These are phyloP conservation scores for Eutypa lata DNA, from an alignment of 2,329 filamentous ascomycete genomes.

Conservation along the genomic window DNA sequence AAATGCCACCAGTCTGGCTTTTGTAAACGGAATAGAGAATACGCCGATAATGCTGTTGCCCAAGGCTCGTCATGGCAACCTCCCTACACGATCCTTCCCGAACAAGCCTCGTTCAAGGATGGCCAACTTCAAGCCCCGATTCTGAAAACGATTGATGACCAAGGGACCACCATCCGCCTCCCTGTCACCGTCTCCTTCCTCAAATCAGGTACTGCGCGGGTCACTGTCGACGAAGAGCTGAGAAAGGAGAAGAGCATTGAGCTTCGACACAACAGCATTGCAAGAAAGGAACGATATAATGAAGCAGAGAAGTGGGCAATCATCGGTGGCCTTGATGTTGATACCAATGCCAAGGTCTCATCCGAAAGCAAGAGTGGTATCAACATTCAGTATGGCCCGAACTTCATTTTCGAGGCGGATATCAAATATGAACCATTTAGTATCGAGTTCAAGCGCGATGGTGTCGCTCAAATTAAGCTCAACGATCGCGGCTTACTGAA, in stretches of 20 bases:
- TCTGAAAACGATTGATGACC: slow-evolving; percentile 70
- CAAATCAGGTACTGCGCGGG: slow-evolving; percentile 81
- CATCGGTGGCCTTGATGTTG: slow-evolving; percentile 73
- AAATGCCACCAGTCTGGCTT: slow-evolving; percentile 95
- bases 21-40: slow-evolving; percentile 90
- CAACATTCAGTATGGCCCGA: slow-evolving; percentile 77
- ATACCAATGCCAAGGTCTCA: slow-evolving; percentile 67
- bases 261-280: slow-evolving; percentile 78
- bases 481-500: slow-evolving; percentile 91
- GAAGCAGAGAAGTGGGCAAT: slow-evolving; percentile 84
- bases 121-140: slow-evolving; percentile 77
- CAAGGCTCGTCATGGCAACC: slow-evolving; percentile 68
- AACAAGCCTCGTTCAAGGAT: slow-evolving; percentile 71
- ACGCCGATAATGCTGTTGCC: slow-evolving; percentile 72
- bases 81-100: slow-evolving; percentile 73
- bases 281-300: slow-evolving; percentile 90
- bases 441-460: slow-evolving; percentile 83
- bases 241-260: slow-evolving; percentile 85
- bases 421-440: slow-evolving; percentile 80
- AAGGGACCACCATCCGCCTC: slow-evolving; percentile 68
- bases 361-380: slow-evolving; percentile 64
- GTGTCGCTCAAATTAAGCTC: slow-evolving; percentile 76
- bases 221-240: slow-evolving; percentile 89
- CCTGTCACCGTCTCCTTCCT: slow-evolving; percentile 86
- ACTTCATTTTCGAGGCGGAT: slow-evolving; percentile 73